These are phyloP conservation scores for Lizonia empirigonia DNA, from an alignment of 2,329 filamentous ascomycete species.

Conservation along the genomic window DNA sequence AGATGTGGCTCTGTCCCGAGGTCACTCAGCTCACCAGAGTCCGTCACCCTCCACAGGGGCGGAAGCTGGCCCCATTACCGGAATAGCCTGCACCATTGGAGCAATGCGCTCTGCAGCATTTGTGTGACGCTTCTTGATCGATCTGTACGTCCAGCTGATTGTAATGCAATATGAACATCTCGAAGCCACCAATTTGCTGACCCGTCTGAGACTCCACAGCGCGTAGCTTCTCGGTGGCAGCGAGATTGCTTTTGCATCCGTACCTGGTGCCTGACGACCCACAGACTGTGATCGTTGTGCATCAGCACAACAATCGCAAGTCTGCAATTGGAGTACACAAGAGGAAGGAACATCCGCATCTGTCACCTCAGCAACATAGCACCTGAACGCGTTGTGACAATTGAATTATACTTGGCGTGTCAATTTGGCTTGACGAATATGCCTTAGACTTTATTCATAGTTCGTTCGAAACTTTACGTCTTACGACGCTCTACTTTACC, in stretches of 20 bases:
- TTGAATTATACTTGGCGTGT: not conserved
- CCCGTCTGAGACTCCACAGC: not conserved
- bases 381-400: not conserved
- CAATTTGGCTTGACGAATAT: conserved; percentile 10
- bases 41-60: conserved; percentile 6
- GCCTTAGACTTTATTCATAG: conserved; percentile 2
- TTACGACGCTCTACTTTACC: not conserved
- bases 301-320: not conserved
- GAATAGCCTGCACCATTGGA: conserved; percentile 1
- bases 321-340: not conserved
- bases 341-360: conserved; percentile 2
- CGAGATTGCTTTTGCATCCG: conserved; percentile 1
- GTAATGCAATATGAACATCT: not conserved
- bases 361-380: not conserved
- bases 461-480: not conserved
- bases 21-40: conserved; percentile 14
- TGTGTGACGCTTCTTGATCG: not conserved
- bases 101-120: conserved; percentile 4
- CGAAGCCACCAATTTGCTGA: conserved; percentile 6
- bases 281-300: not conserved
- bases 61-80: conserved; percentile 9
- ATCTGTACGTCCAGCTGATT: not conserved
- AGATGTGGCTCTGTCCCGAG: conserved; percentile 18
- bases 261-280: conserved; percentile 3
- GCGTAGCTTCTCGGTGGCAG: not conserved